Conservation (phyloP, 371 early-diverging fungal genomes). For the Syncephalastrum contaminatum region DNA sequence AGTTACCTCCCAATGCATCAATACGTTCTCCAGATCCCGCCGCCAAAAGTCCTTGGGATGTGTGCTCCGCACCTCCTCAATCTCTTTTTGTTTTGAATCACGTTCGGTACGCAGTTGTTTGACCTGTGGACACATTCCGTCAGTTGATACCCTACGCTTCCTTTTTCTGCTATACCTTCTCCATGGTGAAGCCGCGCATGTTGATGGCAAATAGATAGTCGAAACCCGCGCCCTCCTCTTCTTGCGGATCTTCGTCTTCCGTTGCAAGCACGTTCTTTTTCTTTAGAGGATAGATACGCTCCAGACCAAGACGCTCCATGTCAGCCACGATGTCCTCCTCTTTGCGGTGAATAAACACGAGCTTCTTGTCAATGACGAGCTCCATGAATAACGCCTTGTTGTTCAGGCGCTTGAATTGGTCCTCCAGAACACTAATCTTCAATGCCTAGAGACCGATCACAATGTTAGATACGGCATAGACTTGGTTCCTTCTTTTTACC, state of each 20-base stretch:
- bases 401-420: constrained; percentile 79
- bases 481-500: constrained; percentile 40
- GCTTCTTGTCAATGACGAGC: constrained; percentile 85
- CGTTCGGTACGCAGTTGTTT: constrained; percentile 79
- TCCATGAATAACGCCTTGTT: constrained; percentile 95
- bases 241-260: constrained; percentile 38
- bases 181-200: constrained; percentile 89
- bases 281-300: constrained; percentile 57
- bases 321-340: constrained; percentile 79
- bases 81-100: constrained; percentile 67
- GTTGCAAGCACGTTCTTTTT: constrained; percentile 36
- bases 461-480: constrained; percentile 33
- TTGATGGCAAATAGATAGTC: constrained; percentile 96
- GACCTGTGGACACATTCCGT: constrained; percentile 39
- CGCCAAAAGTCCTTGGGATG: constrained; percentile 90
- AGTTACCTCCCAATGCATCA: constrained; percentile 70
- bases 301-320: constrained; percentile 72
- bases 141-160: too few relatives aligned
- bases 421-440: constrained; percentile 61
- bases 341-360: constrained; percentile 89
- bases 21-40: constrained; percentile 81
- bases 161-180: constrained; percentile 61
- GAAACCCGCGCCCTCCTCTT: constrained; percentile 58
- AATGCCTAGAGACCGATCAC: constrained; percentile 35
- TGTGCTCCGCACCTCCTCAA: constrained; percentile 67